Conservation (phyloP, 371 early-diverging fungal species). For the Mucor irregularis region DNA sequence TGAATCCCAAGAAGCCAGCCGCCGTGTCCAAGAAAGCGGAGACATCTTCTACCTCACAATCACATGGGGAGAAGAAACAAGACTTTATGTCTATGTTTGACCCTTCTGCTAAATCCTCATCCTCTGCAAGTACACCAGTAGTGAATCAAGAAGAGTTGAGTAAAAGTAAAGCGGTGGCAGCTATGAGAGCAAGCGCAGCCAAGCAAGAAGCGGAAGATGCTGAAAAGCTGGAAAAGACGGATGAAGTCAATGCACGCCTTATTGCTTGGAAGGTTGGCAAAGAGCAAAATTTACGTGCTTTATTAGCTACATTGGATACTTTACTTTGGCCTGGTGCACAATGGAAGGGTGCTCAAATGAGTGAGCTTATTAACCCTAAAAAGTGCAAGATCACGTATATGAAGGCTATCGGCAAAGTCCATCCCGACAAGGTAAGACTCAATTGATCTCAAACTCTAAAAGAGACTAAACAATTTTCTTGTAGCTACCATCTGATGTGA, state of each 20-base stretch:
- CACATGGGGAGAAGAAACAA: too few relatives aligned
- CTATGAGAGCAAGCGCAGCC: constrained; percentile 73
- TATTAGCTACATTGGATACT: constrained; percentile 80
- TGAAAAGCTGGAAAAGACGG: constrained; percentile 69
- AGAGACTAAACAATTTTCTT: not conserved
- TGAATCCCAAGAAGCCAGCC: constrained; percentile 5
- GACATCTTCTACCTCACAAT: not conserved
- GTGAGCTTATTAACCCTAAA: constrained; percentile 80
- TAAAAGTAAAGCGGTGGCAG: constrained; percentile 61
- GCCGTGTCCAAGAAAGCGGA: not conserved
- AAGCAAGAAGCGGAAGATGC: constrained; percentile 78
- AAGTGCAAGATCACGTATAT: constrained; percentile 92
- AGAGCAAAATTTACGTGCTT: constrained; percentile 86
- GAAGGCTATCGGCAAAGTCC: constrained; percentile 90
- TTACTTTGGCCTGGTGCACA: constrained; percentile 77
- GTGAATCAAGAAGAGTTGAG: constrained; percentile 24
- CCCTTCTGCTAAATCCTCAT: constrained; percentile 14
- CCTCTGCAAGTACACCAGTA: constrained; percentile 7
- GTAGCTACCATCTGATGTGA: constrained; percentile 54
- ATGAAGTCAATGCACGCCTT: constrained; percentile 77
- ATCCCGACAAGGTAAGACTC: constrained; percentile 87
- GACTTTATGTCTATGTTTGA: too few relatives aligned
- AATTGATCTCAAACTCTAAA: too few relatives aligned
- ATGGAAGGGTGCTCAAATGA: constrained; percentile 78
- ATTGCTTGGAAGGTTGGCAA: constrained; percentile 82